Conservation (phyloP, 169 alveolate genomes). For the Miamiensis avidus region DNA sequence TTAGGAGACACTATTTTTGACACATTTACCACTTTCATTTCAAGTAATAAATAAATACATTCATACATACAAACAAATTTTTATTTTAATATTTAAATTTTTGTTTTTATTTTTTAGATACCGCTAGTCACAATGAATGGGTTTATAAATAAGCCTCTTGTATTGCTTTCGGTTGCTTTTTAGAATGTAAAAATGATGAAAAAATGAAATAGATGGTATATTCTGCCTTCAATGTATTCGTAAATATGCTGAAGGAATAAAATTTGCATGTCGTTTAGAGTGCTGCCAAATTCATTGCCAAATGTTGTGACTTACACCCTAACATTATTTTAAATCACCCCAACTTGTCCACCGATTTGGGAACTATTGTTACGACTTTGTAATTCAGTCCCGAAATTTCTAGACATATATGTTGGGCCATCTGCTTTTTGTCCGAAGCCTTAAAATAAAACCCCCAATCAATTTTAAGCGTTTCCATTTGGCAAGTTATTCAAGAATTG, state of each 20-base stretch:
- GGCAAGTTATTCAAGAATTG: background rate
- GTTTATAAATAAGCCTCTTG: slow-evolving; percentile 12
- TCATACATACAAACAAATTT: too few relatives aligned
- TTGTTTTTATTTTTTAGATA: too few relatives aligned
- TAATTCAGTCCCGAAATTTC: slow-evolving; percentile 8
- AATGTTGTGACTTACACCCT: slow-evolving; percentile 15
- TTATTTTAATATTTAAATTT: too few relatives aligned
- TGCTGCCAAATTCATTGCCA: slow-evolving; percentile 22
- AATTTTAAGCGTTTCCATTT: background rate
- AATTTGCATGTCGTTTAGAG: background rate
- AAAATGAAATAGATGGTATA: background rate
- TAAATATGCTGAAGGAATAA: background rate
- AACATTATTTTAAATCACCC: background rate
- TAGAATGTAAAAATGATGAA: slow-evolving; percentile 3
- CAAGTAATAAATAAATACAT: background rate
- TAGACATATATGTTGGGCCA: slow-evolving; percentile 11
- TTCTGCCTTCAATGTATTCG: background rate
- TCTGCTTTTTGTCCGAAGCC: slow-evolving; percentile 19
- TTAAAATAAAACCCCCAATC: background rate
- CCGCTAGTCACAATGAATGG: slow-evolving; percentile 6
- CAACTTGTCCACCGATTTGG: background rate
- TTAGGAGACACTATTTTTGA: slow-evolving; percentile 8
- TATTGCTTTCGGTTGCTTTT: slow-evolving; percentile 7
- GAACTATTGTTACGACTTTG: background rate
- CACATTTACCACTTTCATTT: slow-evolving; percentile 20